Percentiles rank a stretch among this genome's conserved stretches.
These are phyloP conservation scores for Kwoniella dejecticola DNA, from an alignment of 768 basidiomycete genomes.

Conservation along the genomic window DNA sequence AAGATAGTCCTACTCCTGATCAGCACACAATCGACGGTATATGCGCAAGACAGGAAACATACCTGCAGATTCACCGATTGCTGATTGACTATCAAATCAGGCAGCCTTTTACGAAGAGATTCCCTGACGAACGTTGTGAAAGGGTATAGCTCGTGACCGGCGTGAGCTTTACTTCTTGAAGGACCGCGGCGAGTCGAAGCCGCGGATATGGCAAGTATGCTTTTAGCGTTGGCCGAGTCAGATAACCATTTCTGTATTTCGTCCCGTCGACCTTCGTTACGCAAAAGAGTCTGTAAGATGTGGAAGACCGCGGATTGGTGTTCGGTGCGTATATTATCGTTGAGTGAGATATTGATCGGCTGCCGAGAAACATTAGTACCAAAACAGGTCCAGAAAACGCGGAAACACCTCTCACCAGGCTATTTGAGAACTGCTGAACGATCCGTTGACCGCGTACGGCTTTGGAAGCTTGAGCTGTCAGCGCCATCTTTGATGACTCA, in stretches of 20 bases:
- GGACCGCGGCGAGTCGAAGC: slow-evolving; percentile 15
- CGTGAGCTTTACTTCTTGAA: slow-evolving; percentile 14
- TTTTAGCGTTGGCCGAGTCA: slow-evolving; percentile 24
- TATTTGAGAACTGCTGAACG: not conserved
- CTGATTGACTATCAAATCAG: not conserved
- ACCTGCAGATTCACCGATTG: not conserved
- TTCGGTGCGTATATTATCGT: slow-evolving; percentile 19
- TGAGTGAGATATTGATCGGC: slow-evolving; percentile 28
- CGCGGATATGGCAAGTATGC: slow-evolving; percentile 29
- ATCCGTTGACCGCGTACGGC: not conserved
- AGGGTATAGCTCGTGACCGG: slow-evolving; percentile 32
- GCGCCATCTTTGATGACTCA: not conserved
- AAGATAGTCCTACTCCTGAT: slow-evolving; percentile 3
- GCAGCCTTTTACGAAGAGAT: slow-evolving; percentile 3
- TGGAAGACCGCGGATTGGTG: slow-evolving; percentile 11
- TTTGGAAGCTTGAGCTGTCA: not conserved
- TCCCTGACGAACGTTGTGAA: slow-evolving; percentile 18
- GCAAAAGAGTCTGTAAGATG: slow-evolving; percentile 22
- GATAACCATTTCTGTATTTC: slow-evolving; percentile 23
- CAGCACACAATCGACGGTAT: not conserved
- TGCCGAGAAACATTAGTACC: not conserved
- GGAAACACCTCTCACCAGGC: not conserved
- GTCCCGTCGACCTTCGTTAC: slow-evolving; percentile 16
- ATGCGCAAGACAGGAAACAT: not conserved
- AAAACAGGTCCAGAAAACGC: not conserved